These are phyloP conservation scores for Proliferodiscus dingleyae DNA, from an alignment of 2,329 filamentous ascomycete genomes.

Conservation along the genomic window DNA sequence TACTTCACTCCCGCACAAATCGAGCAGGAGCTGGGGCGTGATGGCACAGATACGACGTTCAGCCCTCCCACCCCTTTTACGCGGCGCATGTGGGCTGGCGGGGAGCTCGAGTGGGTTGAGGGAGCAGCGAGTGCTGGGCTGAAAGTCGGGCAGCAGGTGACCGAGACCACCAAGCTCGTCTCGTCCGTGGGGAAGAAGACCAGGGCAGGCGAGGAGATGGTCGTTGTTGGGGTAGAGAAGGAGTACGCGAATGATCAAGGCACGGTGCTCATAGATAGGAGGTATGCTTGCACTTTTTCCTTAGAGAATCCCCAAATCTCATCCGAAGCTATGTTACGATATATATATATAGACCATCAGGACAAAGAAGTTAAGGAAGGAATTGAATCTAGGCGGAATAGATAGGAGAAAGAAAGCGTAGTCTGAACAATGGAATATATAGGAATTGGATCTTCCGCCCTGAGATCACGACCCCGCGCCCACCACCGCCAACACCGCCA, in stretches of 20 bases:
- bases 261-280: constrained; percentile 48
- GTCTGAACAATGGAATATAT: constrained; percentile 3
- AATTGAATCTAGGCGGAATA: no score
- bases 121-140: constrained; percentile 34
- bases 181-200: constrained; percentile 51
- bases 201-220: constrained; percentile 53
- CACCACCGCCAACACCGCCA: constrained; percentile 14
- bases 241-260: constrained; percentile 48
- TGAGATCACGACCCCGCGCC: constrained; percentile 23
- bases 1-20: constrained; percentile 57
- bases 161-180: constrained; percentile 51
- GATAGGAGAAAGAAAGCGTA: neutral
- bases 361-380: neutral
- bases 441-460: constrained; percentile 32
- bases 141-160: constrained; percentile 49
- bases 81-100: constrained; percentile 64
- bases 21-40: constrained; percentile 49
- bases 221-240: constrained; percentile 61
- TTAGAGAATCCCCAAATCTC: no score
- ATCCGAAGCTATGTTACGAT: no score
- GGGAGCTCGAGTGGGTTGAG: constrained; percentile 48
- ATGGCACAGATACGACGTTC: constrained; percentile 57
- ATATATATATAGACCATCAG: neutral
- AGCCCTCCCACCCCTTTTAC: constrained; percentile 57
- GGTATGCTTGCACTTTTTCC: constrained; percentile 34